Percentiles rank a stretch among this genome's conserved stretches.
These are phyloP conservation scores for Aspergillus neoniger DNA, from an alignment of 2,329 filamentous ascomycete genomes.

Conservation along the genomic window DNA sequence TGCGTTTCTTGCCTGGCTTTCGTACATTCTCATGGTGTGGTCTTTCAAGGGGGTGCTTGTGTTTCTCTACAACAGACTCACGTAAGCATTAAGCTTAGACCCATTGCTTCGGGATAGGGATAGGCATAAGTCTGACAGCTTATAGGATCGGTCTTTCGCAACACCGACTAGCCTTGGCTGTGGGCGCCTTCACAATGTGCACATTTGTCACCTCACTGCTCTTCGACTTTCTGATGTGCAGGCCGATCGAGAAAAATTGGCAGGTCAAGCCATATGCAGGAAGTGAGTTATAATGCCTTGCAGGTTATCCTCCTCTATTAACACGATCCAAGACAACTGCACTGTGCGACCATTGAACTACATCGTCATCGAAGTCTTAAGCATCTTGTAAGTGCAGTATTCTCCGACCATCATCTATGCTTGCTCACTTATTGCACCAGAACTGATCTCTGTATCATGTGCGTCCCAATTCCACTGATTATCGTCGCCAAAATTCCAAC, in stretches of 20 bases:
- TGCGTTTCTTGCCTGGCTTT: constrained; percentile 22
- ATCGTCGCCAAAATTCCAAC: constrained; percentile 16
- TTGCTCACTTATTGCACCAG: constrained; percentile 4
- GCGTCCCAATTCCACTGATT: constrained; percentile 23
- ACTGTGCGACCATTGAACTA: constrained; percentile 20
- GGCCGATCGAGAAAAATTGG: constrained; percentile 17
- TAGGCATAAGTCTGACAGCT: not conserved
- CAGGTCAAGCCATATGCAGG: constrained; percentile 24
- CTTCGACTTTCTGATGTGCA: constrained; percentile 19
- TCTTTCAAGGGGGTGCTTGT: constrained; percentile 22
- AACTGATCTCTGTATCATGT: constrained; percentile 22
- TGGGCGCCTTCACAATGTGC: constrained; percentile 3
- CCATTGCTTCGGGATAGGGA: not conserved
- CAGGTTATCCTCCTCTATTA: not conserved
- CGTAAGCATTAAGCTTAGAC: constrained; percentile 11
- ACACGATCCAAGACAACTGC: constrained; percentile 17
- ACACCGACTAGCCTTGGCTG: constrained; percentile 15
- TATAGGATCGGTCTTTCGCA: constrained; percentile 21
- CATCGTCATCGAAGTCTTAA: constrained; percentile 21
- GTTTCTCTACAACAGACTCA: constrained; percentile 21
- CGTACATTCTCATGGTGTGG: constrained; percentile 24
- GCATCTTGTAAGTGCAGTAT: constrained; percentile 16
- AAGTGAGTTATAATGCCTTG: constrained; percentile 6
- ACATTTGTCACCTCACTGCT: constrained; percentile 18
- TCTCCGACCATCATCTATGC: not conserved